Conservation (phyloP, 2,329 filamentous ascomycete species). For the Microsporum canis region DNA sequence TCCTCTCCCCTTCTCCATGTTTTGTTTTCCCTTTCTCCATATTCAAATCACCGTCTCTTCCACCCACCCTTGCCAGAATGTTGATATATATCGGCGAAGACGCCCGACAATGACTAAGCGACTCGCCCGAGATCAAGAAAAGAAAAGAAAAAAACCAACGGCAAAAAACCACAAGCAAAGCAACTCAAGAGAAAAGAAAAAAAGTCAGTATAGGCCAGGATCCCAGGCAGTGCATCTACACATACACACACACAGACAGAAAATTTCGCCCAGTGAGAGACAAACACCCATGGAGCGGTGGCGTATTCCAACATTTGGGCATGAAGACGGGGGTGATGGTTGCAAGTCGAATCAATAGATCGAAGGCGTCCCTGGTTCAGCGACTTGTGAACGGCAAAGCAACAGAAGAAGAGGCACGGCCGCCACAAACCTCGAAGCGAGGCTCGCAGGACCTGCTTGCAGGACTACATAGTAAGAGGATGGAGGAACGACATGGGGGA, state of each 20-base stretch:
- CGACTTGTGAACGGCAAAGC: background rate
- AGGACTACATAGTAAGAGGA: background rate
- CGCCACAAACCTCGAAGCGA: slow-evolving; percentile 1
- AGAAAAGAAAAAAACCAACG: background rate
- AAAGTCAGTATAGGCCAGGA: background rate
- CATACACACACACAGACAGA: background rate
- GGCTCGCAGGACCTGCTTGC: background rate
- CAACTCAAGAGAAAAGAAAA: background rate
- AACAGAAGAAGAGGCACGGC: background rate
- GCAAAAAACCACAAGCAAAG: background rate
- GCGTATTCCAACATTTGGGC: background rate
- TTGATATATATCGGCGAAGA: background rate
- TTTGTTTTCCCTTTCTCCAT: background rate
- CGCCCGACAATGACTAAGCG: background rate
- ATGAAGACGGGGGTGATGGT: background rate
- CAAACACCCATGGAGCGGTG: background rate
- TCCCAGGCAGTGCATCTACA: background rate
- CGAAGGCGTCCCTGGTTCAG: background rate
- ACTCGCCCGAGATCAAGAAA: background rate
- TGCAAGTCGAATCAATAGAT: background rate
- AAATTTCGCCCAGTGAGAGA: background rate
- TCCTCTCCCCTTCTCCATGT: background rate
- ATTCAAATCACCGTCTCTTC: background rate
- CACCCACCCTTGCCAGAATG: background rate
- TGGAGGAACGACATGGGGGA: background rate